Percentiles rank a stretch among this genome's conserved stretches.
Conservation (phyloP, 2,329 filamentous ascomycete species). For the Epichloe gansuensis region DNA sequence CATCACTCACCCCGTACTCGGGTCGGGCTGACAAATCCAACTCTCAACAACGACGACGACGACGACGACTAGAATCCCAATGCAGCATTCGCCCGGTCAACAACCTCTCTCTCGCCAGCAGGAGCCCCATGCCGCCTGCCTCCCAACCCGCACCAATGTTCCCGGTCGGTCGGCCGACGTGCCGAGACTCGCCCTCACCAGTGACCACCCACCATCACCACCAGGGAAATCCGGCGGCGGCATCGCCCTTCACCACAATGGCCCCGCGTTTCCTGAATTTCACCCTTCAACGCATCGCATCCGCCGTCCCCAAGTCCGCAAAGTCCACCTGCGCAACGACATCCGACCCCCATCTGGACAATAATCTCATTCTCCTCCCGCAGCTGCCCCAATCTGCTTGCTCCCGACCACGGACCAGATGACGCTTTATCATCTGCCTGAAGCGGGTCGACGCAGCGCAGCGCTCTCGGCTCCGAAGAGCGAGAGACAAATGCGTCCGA, state of each 20-base stretch:
- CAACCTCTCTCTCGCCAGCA: conserved; percentile 23
- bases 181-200: conserved; percentile 51
- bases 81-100: conserved; percentile 30
- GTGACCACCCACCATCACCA: conserved; percentile 55
- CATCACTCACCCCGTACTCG: too few relatives aligned
- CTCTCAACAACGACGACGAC: too few relatives aligned
- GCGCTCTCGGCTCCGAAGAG: conserved; percentile 34
- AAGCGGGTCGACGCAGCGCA: conserved; percentile 41
- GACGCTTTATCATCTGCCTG: conserved; percentile 38
- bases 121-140: conserved; percentile 12
- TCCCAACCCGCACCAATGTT: conserved; percentile 18
- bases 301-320: conserved; percentile 26
- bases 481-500: conserved; percentile 47
- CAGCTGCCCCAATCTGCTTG: conserved; percentile 28
- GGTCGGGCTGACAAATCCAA: too few relatives aligned
- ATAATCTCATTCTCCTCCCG: conserved; percentile 35
- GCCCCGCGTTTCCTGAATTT: conserved; percentile 48
- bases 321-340: conserved; percentile 44
- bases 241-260: conserved; percentile 51
- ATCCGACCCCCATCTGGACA: conserved; percentile 27
- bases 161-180: conserved; percentile 34
- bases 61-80: conserved; percentile 25
- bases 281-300: conserved; percentile 24
- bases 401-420: conserved; percentile 38
- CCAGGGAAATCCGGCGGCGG: conserved; percentile 62